Conservation (phyloP, 805 yeast genomes). For the Lipomyces kockii region DNA sequence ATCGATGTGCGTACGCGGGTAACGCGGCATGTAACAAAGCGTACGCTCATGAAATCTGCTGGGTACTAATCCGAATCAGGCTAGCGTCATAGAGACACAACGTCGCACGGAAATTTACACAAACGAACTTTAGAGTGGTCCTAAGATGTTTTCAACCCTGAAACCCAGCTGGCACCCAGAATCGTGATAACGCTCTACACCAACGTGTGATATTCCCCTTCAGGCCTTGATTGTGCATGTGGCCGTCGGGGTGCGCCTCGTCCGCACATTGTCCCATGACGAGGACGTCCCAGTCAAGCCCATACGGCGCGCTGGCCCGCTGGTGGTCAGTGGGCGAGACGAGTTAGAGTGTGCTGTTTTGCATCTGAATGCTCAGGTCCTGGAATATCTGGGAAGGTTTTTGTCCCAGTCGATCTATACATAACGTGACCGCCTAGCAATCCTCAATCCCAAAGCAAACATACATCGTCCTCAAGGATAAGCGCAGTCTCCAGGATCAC, state of each 20-base stretch:
- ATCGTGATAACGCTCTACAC: too few species aligned
- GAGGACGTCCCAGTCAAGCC: slow-evolving; percentile 32
- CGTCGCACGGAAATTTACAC: too few species aligned
- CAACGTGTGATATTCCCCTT: too few species aligned
- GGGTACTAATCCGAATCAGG: too few species aligned
- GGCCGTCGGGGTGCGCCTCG: slow-evolving; percentile 16
- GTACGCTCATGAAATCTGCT: too few species aligned
- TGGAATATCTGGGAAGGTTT: slow-evolving; percentile 21
- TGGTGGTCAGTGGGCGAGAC: slow-evolving; percentile 24
- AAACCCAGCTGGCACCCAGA: too few species aligned
- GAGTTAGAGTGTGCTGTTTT: slow-evolving; percentile 12
- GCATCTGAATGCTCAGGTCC: slow-evolving; percentile 10
- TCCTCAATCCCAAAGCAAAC: not conserved
- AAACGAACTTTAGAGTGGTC: too few species aligned
- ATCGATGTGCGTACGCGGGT: too few species aligned
- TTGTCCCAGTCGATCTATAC: slow-evolving; percentile 26
- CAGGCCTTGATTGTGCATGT: too few species aligned
- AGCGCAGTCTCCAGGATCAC: slow-evolving; percentile 23
- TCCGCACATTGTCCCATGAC: slow-evolving; percentile 23
- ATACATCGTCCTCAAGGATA: slow-evolving; percentile 27
- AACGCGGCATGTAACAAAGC: too few species aligned
- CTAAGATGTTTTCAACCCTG: too few species aligned
- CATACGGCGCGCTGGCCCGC: slow-evolving; percentile 26
- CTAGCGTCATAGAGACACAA: too few species aligned
- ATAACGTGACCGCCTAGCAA: not conserved